Evolutionary conservation across 495 filamentous ascomycete genomes (phyloP), one percentile per base, ranked within the genome.

Genomic region (Emericellopsis terricola): DNA sequence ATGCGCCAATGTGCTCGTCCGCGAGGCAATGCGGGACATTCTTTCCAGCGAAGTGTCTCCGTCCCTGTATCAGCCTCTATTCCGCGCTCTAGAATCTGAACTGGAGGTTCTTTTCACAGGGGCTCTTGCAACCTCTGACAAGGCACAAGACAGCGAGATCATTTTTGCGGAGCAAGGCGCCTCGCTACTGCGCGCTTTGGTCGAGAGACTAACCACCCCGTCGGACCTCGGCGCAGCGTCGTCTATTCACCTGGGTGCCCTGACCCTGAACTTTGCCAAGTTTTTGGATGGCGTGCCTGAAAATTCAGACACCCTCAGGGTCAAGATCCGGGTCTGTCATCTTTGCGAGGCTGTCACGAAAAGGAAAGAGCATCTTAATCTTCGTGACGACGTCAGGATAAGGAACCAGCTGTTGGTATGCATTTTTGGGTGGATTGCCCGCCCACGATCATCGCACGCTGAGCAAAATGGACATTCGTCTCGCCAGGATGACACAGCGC

Each of bases 311-410:
- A 65, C 60, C 19, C 39, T 74, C 9, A 55, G 71, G 33, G 69
- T 76, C 19, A 76, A 75, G 45, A 75, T 75, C 39, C 72, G 71
- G 44, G 64, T 76, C 32, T 77, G 72, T 44, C 69, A 75, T 36
- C 47, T 77, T 15, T 73, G 65, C 39, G 72, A 76, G 38, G 60
- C 65, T 4, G 66, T 77, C 21, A 71, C 68, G 13, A 65, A 60
- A 51, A 69, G 73, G 42, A 76, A 76, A 38, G 71, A 77, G 41
- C 63, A 74, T 21, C 52, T 77, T 19, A 77, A 75, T 36, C 58
- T 77, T 18, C 57, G 72, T 24, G 72, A 77, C 31, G 72, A 76
- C 41, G 65, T 77, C 28, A 60, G 71, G 16, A 73, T 72, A 33
- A 55, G 72, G 21, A 77, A 76, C 38, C 70, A 75, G 40, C 47